A percentile compares a stretch with the other conserved stretches of the same genome.
These are phyloP conservation scores for Bromus sterilis DNA, from an alignment of 176 grass and related monocot species.

Conservation along the genomic window DNA sequence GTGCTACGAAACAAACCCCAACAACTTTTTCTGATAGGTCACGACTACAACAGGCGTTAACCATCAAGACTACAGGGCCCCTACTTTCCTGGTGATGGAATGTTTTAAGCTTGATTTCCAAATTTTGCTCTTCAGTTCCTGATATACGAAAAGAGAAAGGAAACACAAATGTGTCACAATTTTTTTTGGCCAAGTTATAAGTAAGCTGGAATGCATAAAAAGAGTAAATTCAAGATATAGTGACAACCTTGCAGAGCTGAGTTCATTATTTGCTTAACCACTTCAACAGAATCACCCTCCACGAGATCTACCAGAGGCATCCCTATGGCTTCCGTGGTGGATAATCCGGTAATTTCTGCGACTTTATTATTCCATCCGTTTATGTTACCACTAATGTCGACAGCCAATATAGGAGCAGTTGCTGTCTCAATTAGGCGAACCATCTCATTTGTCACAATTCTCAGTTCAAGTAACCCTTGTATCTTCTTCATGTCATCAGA, in stretches of 20 bases:
- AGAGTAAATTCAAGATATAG: neutral
- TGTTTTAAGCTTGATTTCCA: conserved; percentile 93
- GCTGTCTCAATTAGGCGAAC: conserved; percentile 92
- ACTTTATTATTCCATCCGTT: conserved; percentile 91
- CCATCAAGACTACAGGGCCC: conserved; percentile 60
- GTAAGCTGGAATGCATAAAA: conserved; percentile 1
- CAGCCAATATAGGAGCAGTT: conserved; percentile 77
- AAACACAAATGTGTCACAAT: conserved; percentile 13
- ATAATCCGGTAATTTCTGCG: conserved; percentile 77
- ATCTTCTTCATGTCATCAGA: conserved; percentile 71
- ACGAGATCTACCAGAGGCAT: conserved; percentile 68
- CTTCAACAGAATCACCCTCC: conserved; percentile 72
- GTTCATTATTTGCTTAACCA: conserved; percentile 53
- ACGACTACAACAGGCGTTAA: conserved; percentile 75
- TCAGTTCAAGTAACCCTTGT: conserved; percentile 66
- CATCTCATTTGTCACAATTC: conserved; percentile 87
- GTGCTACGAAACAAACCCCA: conserved; percentile 86
- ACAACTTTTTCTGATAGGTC: conserved; percentile 74
- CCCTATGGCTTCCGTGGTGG: conserved; percentile 71
- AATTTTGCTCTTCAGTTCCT: conserved; percentile 90
- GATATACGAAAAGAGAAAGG: conserved; percentile 28
- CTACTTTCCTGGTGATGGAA: conserved; percentile 37
- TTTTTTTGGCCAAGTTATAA: too few relatives aligned
- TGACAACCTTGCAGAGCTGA: conserved; percentile 71
- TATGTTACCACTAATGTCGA: conserved; percentile 67